Conservation (phyloP, 768 basidiomycete genomes). For the Rhodotorula diobovata region DNA sequence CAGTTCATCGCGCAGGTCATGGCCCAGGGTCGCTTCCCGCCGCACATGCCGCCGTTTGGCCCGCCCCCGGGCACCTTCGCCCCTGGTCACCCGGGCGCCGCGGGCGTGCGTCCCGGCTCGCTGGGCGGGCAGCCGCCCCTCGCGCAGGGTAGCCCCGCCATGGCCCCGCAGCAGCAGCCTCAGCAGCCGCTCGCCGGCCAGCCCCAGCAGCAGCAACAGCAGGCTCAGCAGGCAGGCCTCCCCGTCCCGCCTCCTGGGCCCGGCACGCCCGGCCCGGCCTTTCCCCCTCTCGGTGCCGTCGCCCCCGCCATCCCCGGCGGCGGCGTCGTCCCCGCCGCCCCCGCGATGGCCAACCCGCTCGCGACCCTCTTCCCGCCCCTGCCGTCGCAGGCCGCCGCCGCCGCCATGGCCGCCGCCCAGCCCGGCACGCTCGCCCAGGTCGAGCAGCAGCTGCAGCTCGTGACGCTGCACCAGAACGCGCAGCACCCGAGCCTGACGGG, state of each 20-base stretch:
- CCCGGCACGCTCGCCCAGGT: slow-evolving; percentile 7
- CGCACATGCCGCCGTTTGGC: slow-evolving; percentile 4
- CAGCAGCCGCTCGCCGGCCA: no score
- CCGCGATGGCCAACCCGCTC: slow-evolving; percentile 6
- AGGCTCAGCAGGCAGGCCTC: not conserved
- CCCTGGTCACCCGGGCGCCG: slow-evolving; percentile 17
- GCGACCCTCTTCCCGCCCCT: slow-evolving; percentile 39
- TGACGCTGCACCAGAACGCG: slow-evolving; percentile 7
- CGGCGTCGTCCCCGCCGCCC: not conserved
- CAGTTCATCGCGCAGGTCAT: not conserved
- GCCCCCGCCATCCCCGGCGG: not conserved
- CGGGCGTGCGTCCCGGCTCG: slow-evolving; percentile 1
- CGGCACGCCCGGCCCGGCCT: not conserved
- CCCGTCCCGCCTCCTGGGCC: not conserved
- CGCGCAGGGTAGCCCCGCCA: not conserved
- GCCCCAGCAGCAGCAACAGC: not conserved
- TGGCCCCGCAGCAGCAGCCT: not conserved
- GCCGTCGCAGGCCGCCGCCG: slow-evolving; percentile 5
- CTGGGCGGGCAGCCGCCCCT: not conserved
- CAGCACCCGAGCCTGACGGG: slow-evolving; percentile 35
- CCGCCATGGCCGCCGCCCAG: not conserved
- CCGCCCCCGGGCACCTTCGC: not conserved
- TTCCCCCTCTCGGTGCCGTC: slow-evolving; percentile 30
- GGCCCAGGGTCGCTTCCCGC: slow-evolving; percentile 5
- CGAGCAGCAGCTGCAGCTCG: slow-evolving; percentile 24